phyloP scores from a whole-genome alignment of 768 basidiomycete genomes.

The Plicaturopsis crispa region DNA sequence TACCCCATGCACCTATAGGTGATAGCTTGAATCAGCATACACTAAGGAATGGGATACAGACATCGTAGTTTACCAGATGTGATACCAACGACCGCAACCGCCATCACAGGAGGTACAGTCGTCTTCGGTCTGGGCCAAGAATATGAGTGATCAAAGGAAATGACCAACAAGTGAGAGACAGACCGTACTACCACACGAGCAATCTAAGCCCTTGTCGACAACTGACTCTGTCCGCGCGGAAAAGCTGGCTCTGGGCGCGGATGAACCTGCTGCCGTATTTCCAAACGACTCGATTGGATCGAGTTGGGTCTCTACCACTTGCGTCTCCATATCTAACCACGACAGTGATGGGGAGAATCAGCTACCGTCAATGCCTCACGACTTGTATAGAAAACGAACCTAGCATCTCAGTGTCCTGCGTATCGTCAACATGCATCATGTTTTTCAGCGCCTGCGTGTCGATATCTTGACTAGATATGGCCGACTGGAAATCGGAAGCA shows the following conservation, averaged over 20 bases:
- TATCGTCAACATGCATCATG: background rate
- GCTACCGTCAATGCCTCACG: no score
- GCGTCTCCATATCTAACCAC: background rate
- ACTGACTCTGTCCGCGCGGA: no score
- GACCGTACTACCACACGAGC: background rate
- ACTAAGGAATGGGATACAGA: conserved; percentile 48
- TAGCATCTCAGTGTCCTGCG: background rate
- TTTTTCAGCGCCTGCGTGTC: background rate
- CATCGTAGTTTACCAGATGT: conserved; percentile 50
- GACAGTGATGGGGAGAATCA: background rate
- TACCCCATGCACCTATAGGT: conserved; percentile 31
- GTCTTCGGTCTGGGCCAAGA: conserved; percentile 42
- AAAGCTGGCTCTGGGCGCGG: no score
- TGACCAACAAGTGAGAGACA: background rate
- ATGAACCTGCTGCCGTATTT: background rate
- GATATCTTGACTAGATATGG: background rate
- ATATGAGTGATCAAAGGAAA: background rate
- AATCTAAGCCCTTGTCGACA: background rate
- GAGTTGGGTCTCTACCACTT: background rate
- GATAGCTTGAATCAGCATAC: conserved; percentile 18
- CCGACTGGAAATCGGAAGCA: no score
- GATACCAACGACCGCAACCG: conserved; percentile 68
- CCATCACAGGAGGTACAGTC: conserved; percentile 58
- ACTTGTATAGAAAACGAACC: background rate
- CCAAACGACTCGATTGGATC: background rate